Percentiles rank a stretch among this genome's conserved stretches.
Evolutionary conservation across 2,329 filamentous ascomycete genomes (phyloP).

Genomic region (Epichloe elymi): DNA sequence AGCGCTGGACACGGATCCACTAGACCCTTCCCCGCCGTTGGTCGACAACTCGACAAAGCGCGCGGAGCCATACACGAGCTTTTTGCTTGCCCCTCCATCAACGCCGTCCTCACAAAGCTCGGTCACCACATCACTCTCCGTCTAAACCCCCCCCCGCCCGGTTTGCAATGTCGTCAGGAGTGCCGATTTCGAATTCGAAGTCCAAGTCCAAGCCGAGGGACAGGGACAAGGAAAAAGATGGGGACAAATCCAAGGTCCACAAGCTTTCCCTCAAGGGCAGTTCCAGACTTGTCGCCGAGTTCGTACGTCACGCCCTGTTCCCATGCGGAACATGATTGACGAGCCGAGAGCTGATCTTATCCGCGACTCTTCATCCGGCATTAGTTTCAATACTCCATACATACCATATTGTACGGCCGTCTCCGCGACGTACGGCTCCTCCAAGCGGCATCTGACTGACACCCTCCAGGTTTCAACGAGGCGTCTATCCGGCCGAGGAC

Average conservation of each 20-base stretch:
- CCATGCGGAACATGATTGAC: background rate
- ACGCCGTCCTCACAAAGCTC: slow-evolving; percentile 1
- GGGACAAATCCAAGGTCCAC: slow-evolving; percentile 78
- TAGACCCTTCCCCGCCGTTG: too few relatives aligned
- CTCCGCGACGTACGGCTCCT: background rate
- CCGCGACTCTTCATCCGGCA: background rate
- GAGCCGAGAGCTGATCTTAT: background rate
- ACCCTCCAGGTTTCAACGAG: slow-evolving; percentile 63
- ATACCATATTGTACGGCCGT: slow-evolving; percentile 69
- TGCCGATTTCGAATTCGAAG: slow-evolving; percentile 11
- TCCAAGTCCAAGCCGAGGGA: background rate
- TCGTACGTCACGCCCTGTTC: slow-evolving; percentile 37
- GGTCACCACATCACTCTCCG: background rate
- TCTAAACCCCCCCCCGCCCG: too few relatives aligned
- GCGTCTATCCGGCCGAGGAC: slow-evolving; percentile 84
- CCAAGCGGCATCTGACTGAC: background rate
- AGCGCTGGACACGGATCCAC: too few relatives aligned
- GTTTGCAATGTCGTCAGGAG: slow-evolving; percentile 19
- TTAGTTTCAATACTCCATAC: slow-evolving; percentile 94
- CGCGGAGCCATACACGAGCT: too few relatives aligned
- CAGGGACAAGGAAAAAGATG: slow-evolving; percentile 24
- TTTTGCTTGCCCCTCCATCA: slow-evolving; percentile 13
- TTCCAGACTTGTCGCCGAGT: slow-evolving; percentile 85
- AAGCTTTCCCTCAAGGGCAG: slow-evolving; percentile 81
- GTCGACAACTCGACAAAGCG: too few relatives aligned